These are phyloP conservation scores for Cadophora gregata DNA, from an alignment of 2,329 filamentous ascomycete species.

Conservation along the genomic window DNA sequence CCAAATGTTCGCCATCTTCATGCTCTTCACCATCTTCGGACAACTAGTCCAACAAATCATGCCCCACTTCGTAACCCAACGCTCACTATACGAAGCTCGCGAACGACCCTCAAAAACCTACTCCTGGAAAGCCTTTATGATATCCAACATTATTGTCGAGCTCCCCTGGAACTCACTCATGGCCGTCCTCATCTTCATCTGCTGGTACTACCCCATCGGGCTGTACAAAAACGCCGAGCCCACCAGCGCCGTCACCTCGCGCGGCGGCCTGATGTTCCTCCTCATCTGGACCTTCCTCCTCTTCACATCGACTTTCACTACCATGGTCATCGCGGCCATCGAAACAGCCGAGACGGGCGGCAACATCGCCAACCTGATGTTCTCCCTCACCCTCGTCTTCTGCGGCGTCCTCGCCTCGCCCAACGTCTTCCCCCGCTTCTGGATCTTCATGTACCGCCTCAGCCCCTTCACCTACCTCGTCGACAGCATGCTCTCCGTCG, in stretches of 20 bases:
- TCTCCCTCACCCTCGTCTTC: conserved; percentile 76
- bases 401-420: conserved; percentile 74
- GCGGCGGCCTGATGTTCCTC: conserved; percentile 80
- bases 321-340: conserved; percentile 77
- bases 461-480: conserved; percentile 86
- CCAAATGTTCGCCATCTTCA: conserved; percentile 76
- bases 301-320: conserved; percentile 81
- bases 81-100: conserved; percentile 67
- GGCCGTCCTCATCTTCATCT: conserved; percentile 77
- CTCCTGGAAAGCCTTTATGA: conserved; percentile 68
- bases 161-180: conserved; percentile 80
- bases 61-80: conserved; percentile 64
- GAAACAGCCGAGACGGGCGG: conserved; percentile 77
- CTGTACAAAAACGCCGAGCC: conserved; percentile 72
- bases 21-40: conserved; percentile 76
- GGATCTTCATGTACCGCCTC: conserved; percentile 84
- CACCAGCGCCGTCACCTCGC: conserved; percentile 66
- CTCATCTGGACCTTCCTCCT: conserved; percentile 77
- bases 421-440: conserved; percentile 70
- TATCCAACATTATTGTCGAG: conserved; percentile 81
- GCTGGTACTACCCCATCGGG: conserved; percentile 87
- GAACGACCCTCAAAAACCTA: conserved; percentile 84
- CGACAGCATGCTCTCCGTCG: conserved; percentile 72
- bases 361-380: conserved; percentile 77
- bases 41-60: conserved; percentile 80